Conservation (phyloP, 2,329 filamentous ascomycete genomes). For the Graphilbum fragrans region DNA sequence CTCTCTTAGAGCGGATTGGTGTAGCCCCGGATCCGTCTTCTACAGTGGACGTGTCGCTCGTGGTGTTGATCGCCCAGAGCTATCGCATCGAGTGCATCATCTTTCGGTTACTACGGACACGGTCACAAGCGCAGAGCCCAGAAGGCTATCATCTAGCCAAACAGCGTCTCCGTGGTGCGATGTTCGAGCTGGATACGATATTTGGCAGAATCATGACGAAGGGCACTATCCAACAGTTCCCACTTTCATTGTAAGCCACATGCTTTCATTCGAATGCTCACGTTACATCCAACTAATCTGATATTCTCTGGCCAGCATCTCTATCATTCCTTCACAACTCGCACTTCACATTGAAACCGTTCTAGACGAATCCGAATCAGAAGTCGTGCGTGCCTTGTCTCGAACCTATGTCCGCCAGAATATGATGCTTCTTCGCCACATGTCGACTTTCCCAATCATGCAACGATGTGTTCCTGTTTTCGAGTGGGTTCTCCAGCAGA, state of each 20-base stretch:
- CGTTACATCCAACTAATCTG: background rate
- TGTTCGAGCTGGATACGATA: conserved; percentile 1
- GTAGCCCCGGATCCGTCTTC: background rate
- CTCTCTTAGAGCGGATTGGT: background rate
- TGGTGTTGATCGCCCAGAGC: background rate
- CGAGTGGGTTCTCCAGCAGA: background rate
- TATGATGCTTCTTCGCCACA: background rate
- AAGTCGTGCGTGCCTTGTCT: background rate
- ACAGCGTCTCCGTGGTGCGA: background rate
- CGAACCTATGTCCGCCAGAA: background rate
- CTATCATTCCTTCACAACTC: background rate
- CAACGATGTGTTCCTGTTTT: background rate
- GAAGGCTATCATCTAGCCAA: background rate
- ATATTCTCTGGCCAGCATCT: background rate
- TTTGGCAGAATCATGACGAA: background rate
- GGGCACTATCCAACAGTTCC: background rate
- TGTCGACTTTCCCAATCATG: background rate
- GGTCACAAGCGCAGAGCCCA: background rate
- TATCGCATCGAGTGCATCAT: conserved; percentile 2
- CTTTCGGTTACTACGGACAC: background rate
- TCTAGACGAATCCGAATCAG: background rate
- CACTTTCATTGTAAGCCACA: background rate
- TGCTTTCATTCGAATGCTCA: background rate
- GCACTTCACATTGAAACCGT: background rate
- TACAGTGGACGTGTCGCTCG: background rate